Evolutionary conservation across 768 basidiomycete species (phyloP).

Genomic region (Harrya chromipes): DNA sequence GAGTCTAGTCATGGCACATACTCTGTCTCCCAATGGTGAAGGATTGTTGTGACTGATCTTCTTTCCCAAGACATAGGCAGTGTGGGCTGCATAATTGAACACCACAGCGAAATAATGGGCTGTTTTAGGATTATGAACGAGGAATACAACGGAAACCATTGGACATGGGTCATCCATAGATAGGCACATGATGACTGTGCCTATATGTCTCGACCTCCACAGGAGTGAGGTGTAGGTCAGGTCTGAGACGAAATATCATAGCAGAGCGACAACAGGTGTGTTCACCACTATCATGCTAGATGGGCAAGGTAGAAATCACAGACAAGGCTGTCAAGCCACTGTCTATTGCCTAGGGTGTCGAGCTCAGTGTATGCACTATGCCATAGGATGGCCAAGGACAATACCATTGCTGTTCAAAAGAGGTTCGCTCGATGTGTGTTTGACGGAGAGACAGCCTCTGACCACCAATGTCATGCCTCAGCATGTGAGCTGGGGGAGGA

Average conservation of each 20-base stretch:
- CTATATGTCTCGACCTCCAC: not conserved
- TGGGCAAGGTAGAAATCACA: too few relatives aligned
- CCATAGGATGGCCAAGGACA: too few relatives aligned
- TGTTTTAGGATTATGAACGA: not conserved
- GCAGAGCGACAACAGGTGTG: not conserved
- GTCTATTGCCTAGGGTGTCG: too few relatives aligned
- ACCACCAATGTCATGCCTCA: too few relatives aligned
- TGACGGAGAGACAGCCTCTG: too few relatives aligned
- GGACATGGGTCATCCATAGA: not conserved
- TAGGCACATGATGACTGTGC: not conserved
- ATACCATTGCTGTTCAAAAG: too few relatives aligned
- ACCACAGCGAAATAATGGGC: slow-evolving; percentile 1
- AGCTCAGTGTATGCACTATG: too few relatives aligned
- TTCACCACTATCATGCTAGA: not conserved
- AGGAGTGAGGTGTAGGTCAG: not conserved
- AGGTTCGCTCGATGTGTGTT: too few relatives aligned
- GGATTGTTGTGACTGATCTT: not conserved
- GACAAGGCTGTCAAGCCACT: too few relatives aligned
- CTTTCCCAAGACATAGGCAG: not conserved
- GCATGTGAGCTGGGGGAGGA: too few relatives aligned
- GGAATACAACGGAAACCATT: not conserved
- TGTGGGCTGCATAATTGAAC: not conserved
- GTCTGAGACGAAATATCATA: not conserved
- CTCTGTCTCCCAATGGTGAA: not conserved
- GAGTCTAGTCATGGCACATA: too few relatives aligned